Base-by-base conservation (phyloP, 208 protist genomes). In the Crithidia sp. region DNA sequence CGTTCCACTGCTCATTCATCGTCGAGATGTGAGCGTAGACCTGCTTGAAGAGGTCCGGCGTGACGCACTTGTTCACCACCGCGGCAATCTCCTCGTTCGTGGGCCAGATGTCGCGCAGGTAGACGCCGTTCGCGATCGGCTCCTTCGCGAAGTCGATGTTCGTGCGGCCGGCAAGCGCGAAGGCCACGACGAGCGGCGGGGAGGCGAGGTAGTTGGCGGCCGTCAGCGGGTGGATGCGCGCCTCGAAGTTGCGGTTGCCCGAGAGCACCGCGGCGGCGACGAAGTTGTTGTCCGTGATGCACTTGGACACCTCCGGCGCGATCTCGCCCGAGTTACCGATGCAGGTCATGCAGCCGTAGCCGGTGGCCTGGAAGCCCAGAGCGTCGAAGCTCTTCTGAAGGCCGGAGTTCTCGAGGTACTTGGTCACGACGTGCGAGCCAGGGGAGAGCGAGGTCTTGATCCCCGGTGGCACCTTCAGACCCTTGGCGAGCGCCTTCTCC, bases 281-380 rank as follows among this genome's bases (percentile, higher is more conserved):
- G 57, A 99, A 88, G 75, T 98, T 97, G 74, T 94, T 96, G 57
- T 98, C 84, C 17, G 69, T 92, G 67, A 99, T 98, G 69, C 96
- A 97, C 76, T 98, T 89, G 49, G 86, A 89, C 57, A 97, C 90
- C 63, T 88, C 89, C 39, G 89, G 86, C 47, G 86, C 79, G 69
- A 99, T 89, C 14, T 98, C 95, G 68, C 96, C 97, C 39, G 87
- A 93, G 88, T 99, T 98, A 67, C 98, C 97, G 71, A 98, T 98
- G 84, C 98, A 99, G n/a, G 97, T 98, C 90, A 98, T 99, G 86
- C 98, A 99, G 71, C 98, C 98, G 82, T 98, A 98, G 67, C 96
- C 96, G 40, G 92, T 96, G 62, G 91, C 90, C 71, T 93, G 72
- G 81, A 97, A 97, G 65, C 97, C 96, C 19, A 98, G 83, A 39